Percentiles rank a stretch among this genome's conserved stretches.
Evolutionary conservation across 2,329 filamentous ascomycete species (phyloP).

Genomic region (Microdochium paspali): DNA sequence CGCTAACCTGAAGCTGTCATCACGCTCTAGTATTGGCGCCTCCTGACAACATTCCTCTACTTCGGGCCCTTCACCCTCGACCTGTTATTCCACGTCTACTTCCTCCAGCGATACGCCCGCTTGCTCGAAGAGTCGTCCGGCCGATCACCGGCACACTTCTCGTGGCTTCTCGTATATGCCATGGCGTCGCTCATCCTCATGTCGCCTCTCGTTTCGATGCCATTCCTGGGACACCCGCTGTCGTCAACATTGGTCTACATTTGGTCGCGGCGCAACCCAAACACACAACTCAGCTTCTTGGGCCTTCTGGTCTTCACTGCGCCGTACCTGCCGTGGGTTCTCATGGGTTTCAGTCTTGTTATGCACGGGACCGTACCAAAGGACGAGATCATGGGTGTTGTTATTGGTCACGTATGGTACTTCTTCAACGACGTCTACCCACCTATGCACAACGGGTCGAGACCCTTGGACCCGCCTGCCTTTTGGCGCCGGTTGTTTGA

Average conservation of each 20-base stretch:
- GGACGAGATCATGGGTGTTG: conserved; percentile 91
- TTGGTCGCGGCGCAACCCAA: conserved; percentile 91
- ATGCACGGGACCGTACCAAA: conserved; percentile 84
- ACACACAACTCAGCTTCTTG: conserved; percentile 80
- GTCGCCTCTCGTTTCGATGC: conserved; percentile 81
- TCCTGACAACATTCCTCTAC: conserved; percentile 95
- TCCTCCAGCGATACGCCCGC: conserved; percentile 90
- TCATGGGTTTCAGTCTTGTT: conserved; percentile 88
- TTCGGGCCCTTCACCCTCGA: conserved; percentile 92
- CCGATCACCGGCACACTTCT: conserved; percentile 84
- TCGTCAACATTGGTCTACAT: conserved; percentile 95
- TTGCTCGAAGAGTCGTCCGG: conserved; percentile 93
- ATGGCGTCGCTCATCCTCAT: conserved; percentile 69
- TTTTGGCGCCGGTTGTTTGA: conserved; percentile 89
- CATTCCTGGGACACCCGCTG: conserved; percentile 87
- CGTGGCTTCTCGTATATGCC: conserved; percentile 85
- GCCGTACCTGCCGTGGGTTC: conserved; percentile 90
- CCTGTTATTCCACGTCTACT: conserved; percentile 96
- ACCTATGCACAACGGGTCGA: conserved; percentile 72
- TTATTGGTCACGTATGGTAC: conserved; percentile 95
- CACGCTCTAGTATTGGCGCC: conserved; percentile 73
- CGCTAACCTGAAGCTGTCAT: background rate
- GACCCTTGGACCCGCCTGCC: conserved; percentile 77
- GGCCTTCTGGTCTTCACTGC: conserved; percentile 87
- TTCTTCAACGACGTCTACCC: conserved; percentile 98